These are phyloP conservation scores for Monilinia fructicola DNA, from an alignment of 2,329 filamentous ascomycete genomes.

Conservation along the genomic window DNA sequence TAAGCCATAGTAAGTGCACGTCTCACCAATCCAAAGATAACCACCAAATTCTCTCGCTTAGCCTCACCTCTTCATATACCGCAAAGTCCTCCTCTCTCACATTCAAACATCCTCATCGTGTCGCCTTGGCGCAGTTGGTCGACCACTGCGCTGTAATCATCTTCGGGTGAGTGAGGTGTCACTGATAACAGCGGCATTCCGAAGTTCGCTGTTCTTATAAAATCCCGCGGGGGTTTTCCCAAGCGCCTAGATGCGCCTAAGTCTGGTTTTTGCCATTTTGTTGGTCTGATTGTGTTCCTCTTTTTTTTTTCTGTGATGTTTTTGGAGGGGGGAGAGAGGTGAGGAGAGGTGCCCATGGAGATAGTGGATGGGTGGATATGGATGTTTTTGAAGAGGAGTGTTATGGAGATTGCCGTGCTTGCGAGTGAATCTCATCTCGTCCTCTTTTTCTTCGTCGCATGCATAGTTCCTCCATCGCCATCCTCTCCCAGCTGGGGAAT, in stretches of 20 bases:
- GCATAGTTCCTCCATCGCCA: too few relatives aligned
- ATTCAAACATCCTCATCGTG: conserved; percentile 1
- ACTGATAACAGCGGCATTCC: background rate
- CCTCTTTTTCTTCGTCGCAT: too few relatives aligned
- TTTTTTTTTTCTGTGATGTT: background rate
- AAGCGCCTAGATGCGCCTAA: too few relatives aligned
- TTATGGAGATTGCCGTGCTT: background rate
- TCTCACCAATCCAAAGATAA: background rate
- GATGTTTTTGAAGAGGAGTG: background rate
- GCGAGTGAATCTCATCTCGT: background rate
- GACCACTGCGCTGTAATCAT: background rate
- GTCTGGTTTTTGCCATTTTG: background rate
- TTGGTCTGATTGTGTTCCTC: background rate
- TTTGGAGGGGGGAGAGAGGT: background rate
- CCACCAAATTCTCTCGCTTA: background rate
- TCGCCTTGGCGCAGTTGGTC: background rate
- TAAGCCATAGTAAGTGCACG: background rate
- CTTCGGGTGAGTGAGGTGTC: background rate
- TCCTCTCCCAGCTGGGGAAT: too few relatives aligned
- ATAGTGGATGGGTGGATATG: background rate
- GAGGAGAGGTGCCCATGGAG: too few relatives aligned
- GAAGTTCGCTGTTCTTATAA: background rate
- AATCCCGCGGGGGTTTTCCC: background rate
- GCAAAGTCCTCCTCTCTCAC: background rate
- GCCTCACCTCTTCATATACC: background rate